These are phyloP conservation scores for Purpureocillium lavendulum DNA, from an alignment of 2,329 filamentous ascomycete genomes.

Conservation along the genomic window DNA sequence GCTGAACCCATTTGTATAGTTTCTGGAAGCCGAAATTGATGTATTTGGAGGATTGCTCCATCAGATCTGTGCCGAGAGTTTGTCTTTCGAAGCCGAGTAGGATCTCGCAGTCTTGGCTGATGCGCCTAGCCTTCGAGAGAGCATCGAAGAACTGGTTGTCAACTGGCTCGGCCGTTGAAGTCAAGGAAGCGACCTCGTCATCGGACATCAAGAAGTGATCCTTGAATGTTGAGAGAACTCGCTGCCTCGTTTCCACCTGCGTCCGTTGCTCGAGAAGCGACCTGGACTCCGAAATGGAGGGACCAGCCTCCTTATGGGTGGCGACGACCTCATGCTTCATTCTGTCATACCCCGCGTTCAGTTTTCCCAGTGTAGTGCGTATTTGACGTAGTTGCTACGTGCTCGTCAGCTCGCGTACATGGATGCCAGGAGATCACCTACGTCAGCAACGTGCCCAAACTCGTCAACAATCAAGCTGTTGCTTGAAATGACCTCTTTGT, in stretches of 20 bases:
- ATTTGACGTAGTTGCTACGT: slow-evolving; percentile 77
- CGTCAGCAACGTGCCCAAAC: slow-evolving; percentile 84
- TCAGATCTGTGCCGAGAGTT: slow-evolving; percentile 76
- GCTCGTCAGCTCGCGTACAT: slow-evolving; percentile 13
- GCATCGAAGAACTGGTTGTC: slow-evolving; percentile 77
- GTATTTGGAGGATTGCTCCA: slow-evolving; percentile 81
- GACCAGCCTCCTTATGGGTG: slow-evolving; percentile 66
- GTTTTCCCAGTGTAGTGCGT: slow-evolving; percentile 64
- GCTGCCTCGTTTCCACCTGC: slow-evolving; percentile 72
- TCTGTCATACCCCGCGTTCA: slow-evolving; percentile 72
- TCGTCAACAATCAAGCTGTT: slow-evolving; percentile 85
- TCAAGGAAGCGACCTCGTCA: slow-evolving; percentile 68
- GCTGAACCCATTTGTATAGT: slow-evolving; percentile 89
- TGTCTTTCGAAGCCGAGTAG: slow-evolving; percentile 87
- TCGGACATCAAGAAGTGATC: slow-evolving; percentile 79
- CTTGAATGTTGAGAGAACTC: slow-evolving; percentile 67
- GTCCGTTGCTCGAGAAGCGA: slow-evolving; percentile 63
- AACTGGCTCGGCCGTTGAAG: slow-evolving; percentile 71
- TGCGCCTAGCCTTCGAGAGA: slow-evolving; percentile 72
- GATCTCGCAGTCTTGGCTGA: slow-evolving; percentile 81
- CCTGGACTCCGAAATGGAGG: slow-evolving; percentile 70
- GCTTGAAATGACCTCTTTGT: slow-evolving; percentile 86
- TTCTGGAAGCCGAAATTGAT: slow-evolving; percentile 91
- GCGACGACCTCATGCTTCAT: slow-evolving; percentile 71
- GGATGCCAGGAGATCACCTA: slow-evolving; percentile 28